These are phyloP conservation scores for Daphne laureola DNA, from an alignment of 441 rosid genomes.

Conservation along the genomic window DNA sequence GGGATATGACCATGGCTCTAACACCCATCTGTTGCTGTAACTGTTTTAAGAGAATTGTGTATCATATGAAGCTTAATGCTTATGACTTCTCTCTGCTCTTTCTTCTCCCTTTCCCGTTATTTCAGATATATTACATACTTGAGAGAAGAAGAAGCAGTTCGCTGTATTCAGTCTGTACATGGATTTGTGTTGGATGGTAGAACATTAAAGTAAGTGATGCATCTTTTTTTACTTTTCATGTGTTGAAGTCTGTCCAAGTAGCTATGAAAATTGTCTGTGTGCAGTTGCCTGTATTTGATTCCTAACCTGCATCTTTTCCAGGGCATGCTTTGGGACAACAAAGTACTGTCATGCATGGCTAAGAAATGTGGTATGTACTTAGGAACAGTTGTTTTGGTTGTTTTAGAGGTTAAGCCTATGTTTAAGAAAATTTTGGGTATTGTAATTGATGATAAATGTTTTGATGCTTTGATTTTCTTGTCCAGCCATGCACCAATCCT, in stretches of 20 bases:
- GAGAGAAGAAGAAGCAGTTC: slow-evolving; percentile 78
- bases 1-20: no score
- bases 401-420: background rate
- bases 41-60: background rate
- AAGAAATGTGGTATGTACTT: slow-evolving; percentile 60
- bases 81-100: background rate
- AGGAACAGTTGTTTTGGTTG: slow-evolving; percentile 4
- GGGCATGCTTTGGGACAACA: slow-evolving; percentile 92
- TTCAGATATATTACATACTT: slow-evolving; percentile 68
- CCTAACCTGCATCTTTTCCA: slow-evolving; percentile 19
- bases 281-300: background rate
- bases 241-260: background rate
- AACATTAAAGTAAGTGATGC: slow-evolving; percentile 48
- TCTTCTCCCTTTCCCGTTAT: slow-evolving; percentile 2
- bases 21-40: no score
- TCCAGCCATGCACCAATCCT: slow-evolving; percentile 82
- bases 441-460: no score
- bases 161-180: slow-evolving; percentile 82
- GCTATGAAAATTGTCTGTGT: no score
- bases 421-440: no score
- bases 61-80: background rate
- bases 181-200: slow-evolving; percentile 74
- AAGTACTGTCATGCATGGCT: slow-evolving; percentile 92
- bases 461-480: background rate
- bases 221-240: slow-evolving; percentile 3